phyloP scores from a whole-genome alignment of 2,329 filamentous ascomycete genomes.

The Cytospora chrysosperma region DNA sequence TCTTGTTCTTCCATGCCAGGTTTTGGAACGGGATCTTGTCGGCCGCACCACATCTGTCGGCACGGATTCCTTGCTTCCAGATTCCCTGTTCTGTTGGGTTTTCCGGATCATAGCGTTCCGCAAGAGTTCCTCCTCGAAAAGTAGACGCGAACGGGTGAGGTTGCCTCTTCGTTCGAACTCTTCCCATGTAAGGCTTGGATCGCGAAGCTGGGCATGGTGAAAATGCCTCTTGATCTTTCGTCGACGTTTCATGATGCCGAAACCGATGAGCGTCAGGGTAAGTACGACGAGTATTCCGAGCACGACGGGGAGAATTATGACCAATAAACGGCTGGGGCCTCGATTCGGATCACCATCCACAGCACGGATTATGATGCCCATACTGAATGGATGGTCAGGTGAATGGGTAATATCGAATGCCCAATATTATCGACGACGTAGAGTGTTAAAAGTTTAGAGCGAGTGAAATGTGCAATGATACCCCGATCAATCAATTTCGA shows the following conservation, averaged over 20 bases:
- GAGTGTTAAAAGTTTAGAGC: background rate
- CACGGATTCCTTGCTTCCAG: slow-evolving; percentile 4
- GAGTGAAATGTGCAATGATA: background rate
- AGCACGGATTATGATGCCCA: background rate
- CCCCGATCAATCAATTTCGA: background rate
- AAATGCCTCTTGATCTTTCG: slow-evolving; percentile 12
- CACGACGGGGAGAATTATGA: slow-evolving; percentile 1
- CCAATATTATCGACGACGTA: background rate
- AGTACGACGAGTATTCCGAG: slow-evolving; percentile 2
- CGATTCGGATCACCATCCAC: background rate
- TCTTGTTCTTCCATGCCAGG: slow-evolving; percentile 11
- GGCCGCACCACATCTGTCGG: background rate
- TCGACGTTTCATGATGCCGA: slow-evolving; percentile 20
- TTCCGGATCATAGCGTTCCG: slow-evolving; percentile 28
- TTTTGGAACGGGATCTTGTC: slow-evolving; percentile 7
- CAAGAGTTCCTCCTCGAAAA: slow-evolving; percentile 28
- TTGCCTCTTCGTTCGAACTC: slow-evolving; percentile 25
- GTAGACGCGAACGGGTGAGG: slow-evolving; percentile 25
- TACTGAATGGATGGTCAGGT: background rate
- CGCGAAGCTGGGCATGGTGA: slow-evolving; percentile 23
- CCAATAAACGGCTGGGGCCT: background rate
- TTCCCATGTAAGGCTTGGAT: slow-evolving; percentile 28
- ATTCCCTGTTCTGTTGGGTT: slow-evolving; percentile 28
- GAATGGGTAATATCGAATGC: background rate
- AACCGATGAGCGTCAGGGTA: background rate